Conservation (phyloP, 2,329 filamentous ascomycete species). For the Sphaerulina populicola region DNA sequence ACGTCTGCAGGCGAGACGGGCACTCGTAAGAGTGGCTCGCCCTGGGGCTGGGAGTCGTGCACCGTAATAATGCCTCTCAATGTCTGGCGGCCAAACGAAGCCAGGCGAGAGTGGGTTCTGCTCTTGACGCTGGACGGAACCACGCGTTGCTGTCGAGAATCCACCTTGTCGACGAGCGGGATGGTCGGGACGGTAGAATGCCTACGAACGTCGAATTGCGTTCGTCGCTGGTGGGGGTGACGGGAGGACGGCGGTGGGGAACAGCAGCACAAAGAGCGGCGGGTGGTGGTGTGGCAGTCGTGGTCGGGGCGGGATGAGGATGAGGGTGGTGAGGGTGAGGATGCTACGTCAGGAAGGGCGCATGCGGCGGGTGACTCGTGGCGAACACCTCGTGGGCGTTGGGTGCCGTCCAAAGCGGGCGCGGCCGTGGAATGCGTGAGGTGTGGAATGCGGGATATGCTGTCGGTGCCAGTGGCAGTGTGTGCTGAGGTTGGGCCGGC, state of each 20-base stretch:
- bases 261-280: neutral
- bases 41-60: slow-evolving; percentile 16
- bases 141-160: slow-evolving; percentile 24
- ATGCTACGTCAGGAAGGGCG: slow-evolving; percentile 17
- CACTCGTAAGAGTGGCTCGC: slow-evolving; percentile 25
- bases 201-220: neutral
- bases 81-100: slow-evolving; percentile 27
- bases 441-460: slow-evolving; percentile 20
- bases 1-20: slow-evolving; percentile 29
- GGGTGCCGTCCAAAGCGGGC: slow-evolving; percentile 3
- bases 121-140: slow-evolving; percentile 22
- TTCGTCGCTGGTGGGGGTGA: neutral
- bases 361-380: slow-evolving; percentile 19
- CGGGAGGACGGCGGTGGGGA: neutral
- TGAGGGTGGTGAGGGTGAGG: neutral
- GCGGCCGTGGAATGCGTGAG: slow-evolving; percentile 17
- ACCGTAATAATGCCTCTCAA: slow-evolving; percentile 23
- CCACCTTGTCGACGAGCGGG: slow-evolving; percentile 27
- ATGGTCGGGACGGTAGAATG: neutral
- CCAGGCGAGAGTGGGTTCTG: slow-evolving; percentile 30
- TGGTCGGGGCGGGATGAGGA: neutral
- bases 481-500: slow-evolving; percentile 8
- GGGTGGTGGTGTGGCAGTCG: neutral
- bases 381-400: slow-evolving; percentile 13
- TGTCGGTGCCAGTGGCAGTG: neutral